phyloP scores from a whole-genome alignment of 148 eudicot genomes.

The Rhododendron kiyosumense region DNA sequence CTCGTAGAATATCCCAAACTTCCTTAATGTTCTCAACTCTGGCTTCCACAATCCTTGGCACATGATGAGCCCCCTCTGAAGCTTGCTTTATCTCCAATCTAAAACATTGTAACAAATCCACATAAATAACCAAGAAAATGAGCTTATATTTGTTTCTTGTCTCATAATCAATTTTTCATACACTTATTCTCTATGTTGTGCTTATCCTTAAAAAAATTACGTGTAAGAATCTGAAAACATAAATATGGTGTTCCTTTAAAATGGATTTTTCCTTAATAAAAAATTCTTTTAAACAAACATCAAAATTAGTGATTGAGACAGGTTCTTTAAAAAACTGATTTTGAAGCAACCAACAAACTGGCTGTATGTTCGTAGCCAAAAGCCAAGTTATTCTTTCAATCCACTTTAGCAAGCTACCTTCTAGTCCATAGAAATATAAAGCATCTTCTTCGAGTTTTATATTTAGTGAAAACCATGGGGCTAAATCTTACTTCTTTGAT shows the following conservation, averaged over 20 bases:
- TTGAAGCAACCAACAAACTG: background rate
- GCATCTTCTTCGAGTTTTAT: background rate
- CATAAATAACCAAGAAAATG: conserved; percentile 4
- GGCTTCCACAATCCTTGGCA: conserved; percentile 85
- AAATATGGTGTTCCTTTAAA: background rate
- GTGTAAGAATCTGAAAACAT: background rate
- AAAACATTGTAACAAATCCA: background rate
- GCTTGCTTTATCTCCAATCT: conserved; percentile 91
- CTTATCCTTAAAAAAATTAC: background rate
- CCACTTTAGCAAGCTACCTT: background rate
- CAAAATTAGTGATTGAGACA: background rate
- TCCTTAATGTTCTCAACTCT: conserved; percentile 55
- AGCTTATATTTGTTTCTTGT: background rate
- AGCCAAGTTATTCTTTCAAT: background rate
- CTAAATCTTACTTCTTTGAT: conserved; percentile 46
- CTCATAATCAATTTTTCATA: background rate
- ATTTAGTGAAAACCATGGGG: background rate
- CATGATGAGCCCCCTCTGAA: conserved; percentile 74
- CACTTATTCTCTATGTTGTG: background rate
- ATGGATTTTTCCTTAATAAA: background rate
- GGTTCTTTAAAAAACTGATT: background rate
- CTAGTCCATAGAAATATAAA: background rate
- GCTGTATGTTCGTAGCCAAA: background rate
- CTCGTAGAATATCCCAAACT: conserved; percentile 82
- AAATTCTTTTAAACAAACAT: background rate